These are phyloP conservation scores for Lipomyces spencermartinsiae DNA, from an alignment of 805 yeast genomes.

Conservation along the genomic window DNA sequence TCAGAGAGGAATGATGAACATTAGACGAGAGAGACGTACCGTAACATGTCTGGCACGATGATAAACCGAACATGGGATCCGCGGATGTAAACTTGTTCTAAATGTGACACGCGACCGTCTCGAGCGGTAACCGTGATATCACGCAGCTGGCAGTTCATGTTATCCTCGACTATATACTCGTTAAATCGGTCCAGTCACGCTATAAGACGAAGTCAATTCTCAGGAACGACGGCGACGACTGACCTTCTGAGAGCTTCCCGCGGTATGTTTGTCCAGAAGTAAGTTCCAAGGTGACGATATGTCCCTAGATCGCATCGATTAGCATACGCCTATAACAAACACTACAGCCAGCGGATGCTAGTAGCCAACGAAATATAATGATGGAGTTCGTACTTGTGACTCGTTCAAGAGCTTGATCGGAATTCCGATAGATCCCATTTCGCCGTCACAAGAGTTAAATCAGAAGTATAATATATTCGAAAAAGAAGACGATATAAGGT, in stretches of 20 bases:
- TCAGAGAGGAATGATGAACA: neutral
- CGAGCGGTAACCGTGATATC: conserved; percentile 81
- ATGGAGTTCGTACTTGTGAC: conserved; percentile 58
- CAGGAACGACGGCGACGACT: neutral
- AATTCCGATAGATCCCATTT: conserved; percentile 70
- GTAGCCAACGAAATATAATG: neutral
- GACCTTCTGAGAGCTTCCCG: conserved; percentile 80
- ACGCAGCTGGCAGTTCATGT: conserved; percentile 86
- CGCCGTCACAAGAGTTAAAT: neutral
- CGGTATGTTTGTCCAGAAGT: conserved; percentile 85
- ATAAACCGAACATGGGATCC: conserved; percentile 89
- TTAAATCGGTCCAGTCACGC: neutral
- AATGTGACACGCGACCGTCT: conserved; percentile 74
- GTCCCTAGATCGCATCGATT: conserved; percentile 61
- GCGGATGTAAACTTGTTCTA: conserved; percentile 86
- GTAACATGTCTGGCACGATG: conserved; percentile 84
- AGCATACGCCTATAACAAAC: neutral
- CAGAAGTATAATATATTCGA: neutral
- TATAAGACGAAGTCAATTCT: neutral
- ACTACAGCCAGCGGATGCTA: neutral
- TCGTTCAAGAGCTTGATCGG: conserved; percentile 88
- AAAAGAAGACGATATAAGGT: neutral
- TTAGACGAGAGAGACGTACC: conserved; percentile 39
- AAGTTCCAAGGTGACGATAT: conserved; percentile 79
- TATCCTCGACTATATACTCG: conserved; percentile 65